These are phyloP conservation scores for Candida nemodendra DNA, from an alignment of 805 yeast species.

Conservation along the genomic window DNA sequence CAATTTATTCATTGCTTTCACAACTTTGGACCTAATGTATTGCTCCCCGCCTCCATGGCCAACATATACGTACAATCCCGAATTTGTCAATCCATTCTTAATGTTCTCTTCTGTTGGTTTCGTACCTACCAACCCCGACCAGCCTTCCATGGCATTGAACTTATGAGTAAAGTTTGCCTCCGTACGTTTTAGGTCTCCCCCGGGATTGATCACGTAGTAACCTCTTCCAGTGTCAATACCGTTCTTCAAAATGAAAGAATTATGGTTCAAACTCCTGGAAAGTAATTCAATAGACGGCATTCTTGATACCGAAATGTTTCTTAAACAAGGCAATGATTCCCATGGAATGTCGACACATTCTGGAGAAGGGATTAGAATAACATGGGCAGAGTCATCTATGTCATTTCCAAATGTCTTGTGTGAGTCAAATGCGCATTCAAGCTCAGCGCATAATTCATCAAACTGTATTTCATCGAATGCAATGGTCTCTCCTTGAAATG, in stretches of 20 bases:
- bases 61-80: constrained; percentile 65
- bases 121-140: constrained; percentile 54
- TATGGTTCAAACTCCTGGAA: constrained; percentile 33
- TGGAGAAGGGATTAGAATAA: constrained; percentile 68
- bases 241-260: constrained; percentile 12
- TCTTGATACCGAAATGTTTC: constrained; percentile 60
- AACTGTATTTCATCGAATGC: constrained; percentile 67
- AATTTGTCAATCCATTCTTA: constrained; percentile 37
- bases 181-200: constrained; percentile 69
- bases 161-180: constrained; percentile 51
- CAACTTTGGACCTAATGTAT: constrained; percentile 55
- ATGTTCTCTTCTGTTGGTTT: constrained; percentile 61
- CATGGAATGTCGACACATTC: constrained; percentile 77
- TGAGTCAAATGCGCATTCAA: constrained; percentile 46
- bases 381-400: constrained; percentile 41
- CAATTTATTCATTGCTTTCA: constrained; percentile 42
- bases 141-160: constrained; percentile 40
- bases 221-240: constrained; percentile 35
- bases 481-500: constrained; percentile 61
- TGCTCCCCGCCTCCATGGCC: constrained; percentile 99
- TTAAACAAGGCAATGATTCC: constrained; percentile 72
- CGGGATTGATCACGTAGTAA: constrained; percentile 76
- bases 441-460: constrained; percentile 49
- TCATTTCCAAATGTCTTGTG: constrained; percentile 15
- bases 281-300: constrained; percentile 65